Percentiles rank a stretch among this genome's conserved stretches.
Conservation (phyloP, 2,329 filamentous ascomycete species). For the Alternaria burnsii region DNA sequence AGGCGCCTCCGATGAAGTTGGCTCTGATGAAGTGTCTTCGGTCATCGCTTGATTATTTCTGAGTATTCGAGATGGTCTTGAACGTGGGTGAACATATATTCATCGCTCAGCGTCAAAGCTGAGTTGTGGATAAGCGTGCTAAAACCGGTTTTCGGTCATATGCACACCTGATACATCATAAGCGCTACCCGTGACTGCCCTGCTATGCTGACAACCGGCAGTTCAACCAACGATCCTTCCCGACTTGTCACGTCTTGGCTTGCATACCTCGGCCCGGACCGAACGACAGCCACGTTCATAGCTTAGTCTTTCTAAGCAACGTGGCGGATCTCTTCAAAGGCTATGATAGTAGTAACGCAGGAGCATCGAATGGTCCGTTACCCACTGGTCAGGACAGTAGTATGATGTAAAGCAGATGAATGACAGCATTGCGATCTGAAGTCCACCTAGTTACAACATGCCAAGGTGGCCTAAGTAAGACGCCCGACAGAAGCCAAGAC, state of each 20-base stretch:
- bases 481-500: no score
- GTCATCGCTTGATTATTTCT: not conserved
- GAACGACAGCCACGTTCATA: fast-evolving
- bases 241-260: not conserved
- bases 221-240: not conserved
- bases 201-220: not conserved
- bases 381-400: fast-evolving
- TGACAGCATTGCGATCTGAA: fast-evolving
- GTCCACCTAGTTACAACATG: no score
- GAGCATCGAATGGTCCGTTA: fast-evolving
- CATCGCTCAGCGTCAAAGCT: not conserved
- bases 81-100: no score
- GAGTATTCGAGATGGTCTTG: not conserved
- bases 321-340: fast-evolving
- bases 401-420: no score
- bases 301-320: fast-evolving
- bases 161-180: no score
- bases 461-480: no score
- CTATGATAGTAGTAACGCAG: no score
- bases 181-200: fast-evolving
- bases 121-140: no score
- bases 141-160: not conserved
- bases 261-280: not conserved
- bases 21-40: not conserved
- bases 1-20: not conserved